Percentiles rank a stretch among this genome's conserved stretches.
phyloP scores from a whole-genome alignment of 2,329 filamentous ascomycete genomes.

The Didymella exigua region DNA sequence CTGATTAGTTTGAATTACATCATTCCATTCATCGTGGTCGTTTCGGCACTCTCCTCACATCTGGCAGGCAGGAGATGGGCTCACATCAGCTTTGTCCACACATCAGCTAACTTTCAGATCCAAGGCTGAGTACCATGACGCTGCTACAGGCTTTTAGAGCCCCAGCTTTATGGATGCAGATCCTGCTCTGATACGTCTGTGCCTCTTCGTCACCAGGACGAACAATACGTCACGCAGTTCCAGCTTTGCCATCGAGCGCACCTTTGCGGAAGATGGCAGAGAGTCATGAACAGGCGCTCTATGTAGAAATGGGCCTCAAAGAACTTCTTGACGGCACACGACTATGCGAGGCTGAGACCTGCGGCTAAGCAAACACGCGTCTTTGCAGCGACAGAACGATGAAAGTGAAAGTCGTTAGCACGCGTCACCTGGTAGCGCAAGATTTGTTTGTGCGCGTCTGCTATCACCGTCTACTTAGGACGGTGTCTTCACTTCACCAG shows the following conservation, averaged over 20 bases:
- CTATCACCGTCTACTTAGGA: not conserved
- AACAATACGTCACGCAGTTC: not conserved
- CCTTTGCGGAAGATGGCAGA: not conserved
- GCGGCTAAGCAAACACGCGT: not conserved
- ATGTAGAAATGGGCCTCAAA: no score
- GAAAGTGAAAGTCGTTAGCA: not conserved
- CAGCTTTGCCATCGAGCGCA: not conserved
- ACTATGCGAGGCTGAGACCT: not conserved
- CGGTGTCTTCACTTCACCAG: slow-evolving; percentile 3
- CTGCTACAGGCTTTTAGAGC: no score
- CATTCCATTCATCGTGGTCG: no score
- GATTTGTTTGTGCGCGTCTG: not conserved
- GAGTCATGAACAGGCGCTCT: no score
- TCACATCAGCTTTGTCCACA: no score
- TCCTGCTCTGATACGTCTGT: not conserved
- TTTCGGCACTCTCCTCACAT: no score
- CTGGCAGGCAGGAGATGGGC: no score
- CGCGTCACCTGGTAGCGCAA: not conserved
- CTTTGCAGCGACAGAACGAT: not conserved
- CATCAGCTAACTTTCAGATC: not conserved
- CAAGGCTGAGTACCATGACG: no score
- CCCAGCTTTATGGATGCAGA: not conserved
- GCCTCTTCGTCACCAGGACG: not conserved
- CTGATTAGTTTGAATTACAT: no score
- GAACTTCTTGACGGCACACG: no score